Conservation (phyloP, 768 basidiomycete genomes). For the Suillus fuscotomentosus region DNA sequence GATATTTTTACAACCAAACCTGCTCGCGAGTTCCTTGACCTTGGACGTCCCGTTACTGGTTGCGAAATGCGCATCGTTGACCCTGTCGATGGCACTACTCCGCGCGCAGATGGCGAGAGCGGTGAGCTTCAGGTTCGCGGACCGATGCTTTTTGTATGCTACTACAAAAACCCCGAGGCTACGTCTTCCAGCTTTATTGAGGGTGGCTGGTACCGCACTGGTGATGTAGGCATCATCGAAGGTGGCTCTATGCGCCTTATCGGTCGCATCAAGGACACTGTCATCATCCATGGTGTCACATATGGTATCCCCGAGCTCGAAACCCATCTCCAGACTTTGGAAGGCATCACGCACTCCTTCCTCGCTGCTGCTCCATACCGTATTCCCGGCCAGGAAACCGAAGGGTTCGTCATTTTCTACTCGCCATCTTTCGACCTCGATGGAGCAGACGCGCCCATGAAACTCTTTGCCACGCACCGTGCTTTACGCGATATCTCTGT, state of each 20-base stretch:
- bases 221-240: constrained; percentile 46
- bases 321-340: constrained; percentile 36
- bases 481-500: constrained; percentile 28
- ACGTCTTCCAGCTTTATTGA: constrained; percentile 45
- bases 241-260: constrained; percentile 33
- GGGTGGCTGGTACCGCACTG: constrained; percentile 59
- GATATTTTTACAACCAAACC: constrained; percentile 19
- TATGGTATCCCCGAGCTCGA: constrained; percentile 35
- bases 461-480: constrained; percentile 25
- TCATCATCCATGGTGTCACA: constrained; percentile 40
- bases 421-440: constrained; percentile 23
- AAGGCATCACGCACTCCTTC: constrained; percentile 31
- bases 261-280: constrained; percentile 37
- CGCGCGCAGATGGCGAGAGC: constrained; percentile 27
- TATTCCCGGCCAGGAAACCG: constrained; percentile 35
- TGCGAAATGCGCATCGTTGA: constrained; percentile 37
- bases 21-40: constrained; percentile 37
- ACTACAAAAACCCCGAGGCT: constrained; percentile 47
- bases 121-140: constrained; percentile 42
- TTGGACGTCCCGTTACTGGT: constrained; percentile 28
- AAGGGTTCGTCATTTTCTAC: constrained; percentile 42
- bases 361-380: constrained; percentile 37
- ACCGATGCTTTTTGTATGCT: constrained; percentile 39
- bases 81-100: constrained; percentile 25
- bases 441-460: constrained; percentile 20